A percentile compares a stretch with the other conserved stretches of the same genome.
Evolutionary conservation across 768 basidiomycete genomes (phyloP).

Genomic region (Coprinellus micaceus): DNA sequence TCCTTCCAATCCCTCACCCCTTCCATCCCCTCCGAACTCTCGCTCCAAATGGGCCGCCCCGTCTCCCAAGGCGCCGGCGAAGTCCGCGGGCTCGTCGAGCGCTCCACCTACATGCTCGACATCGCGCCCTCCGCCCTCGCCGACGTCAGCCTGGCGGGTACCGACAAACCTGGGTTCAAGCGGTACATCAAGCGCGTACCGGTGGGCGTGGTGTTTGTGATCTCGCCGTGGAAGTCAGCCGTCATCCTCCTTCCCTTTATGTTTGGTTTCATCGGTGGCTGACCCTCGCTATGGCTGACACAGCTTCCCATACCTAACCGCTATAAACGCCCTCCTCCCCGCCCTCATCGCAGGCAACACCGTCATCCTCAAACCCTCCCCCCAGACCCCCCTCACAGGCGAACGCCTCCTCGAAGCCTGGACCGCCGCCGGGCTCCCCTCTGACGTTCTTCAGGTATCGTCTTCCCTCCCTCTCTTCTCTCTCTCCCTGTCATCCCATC

Average conservation of each 20-base stretch:
- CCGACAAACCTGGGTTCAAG: constrained; percentile 79
- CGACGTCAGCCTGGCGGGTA: constrained; percentile 70
- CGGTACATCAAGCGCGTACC: constrained; percentile 82
- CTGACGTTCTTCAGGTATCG: constrained; percentile 65
- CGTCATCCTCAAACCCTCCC: constrained; percentile 91
- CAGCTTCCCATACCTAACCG: constrained; percentile 86
- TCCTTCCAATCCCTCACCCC: constrained; percentile 50
- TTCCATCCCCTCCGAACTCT: constrained; percentile 71
- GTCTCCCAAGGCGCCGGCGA: constrained; percentile 77
- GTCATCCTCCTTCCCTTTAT: not conserved
- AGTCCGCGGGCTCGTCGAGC: constrained; percentile 73
- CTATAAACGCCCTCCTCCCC: constrained; percentile 90
- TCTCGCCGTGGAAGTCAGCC: constrained; percentile 90
- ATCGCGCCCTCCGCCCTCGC: constrained; percentile 74
- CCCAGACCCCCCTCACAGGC: constrained; percentile 88
- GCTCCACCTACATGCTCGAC: constrained; percentile 79
- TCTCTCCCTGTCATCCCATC: too few species aligned
- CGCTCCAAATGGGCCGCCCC: constrained; percentile 93
- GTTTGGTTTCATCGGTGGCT: not conserved
- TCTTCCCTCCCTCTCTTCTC: too few species aligned
- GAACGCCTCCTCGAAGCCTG: constrained; percentile 75
- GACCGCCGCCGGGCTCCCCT: constrained; percentile 73
- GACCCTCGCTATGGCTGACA: not conserved
- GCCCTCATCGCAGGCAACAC: constrained; percentile 88
- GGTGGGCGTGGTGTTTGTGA: constrained; percentile 81